Evolutionary conservation across 371 early-diverging fungal species (phyloP), one percentile per base, ranked within the genome.

Genomic region (Lichtheimia ramosa): DNA sequence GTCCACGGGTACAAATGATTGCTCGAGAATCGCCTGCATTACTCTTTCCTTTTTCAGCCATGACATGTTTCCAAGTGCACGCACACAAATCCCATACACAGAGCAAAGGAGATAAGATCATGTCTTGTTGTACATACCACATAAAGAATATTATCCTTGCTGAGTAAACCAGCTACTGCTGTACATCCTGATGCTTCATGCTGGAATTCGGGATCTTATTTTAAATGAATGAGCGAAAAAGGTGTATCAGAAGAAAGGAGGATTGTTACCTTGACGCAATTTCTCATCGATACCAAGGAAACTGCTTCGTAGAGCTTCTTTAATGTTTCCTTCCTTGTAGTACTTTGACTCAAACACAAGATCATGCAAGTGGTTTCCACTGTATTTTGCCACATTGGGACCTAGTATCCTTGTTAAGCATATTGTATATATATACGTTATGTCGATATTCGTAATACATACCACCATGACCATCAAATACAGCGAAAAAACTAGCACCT

Each of bases 401-500:
- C 95, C 89, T 88, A 66, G 43, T 21, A 50, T 34, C 34, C 34
- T 34, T 8, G 10, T 4, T 34, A 8, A 23, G 40, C 24, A 43
- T 3, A n/a, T 6, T 18, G 49, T 43, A 20, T 51, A 21, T 13
- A 34, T 13, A 5, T 27, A 48, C 2, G 10, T 34, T 5, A 34
- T 34, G 25, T 25, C 25, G 5, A 5, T 25, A 5, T 25, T 2
- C 6, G 10, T 34, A 48, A 54, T 24, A 57, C 66, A 70, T 86
- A 74, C 93, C 98, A 67, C 97, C 98, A 69, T 98, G 98, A 2
- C 98, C 98, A 74, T 98, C 98, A 71, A 88, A 96, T 3, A 96
- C 96, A n/a, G 89, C 95, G 82, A 95, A 98, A 81, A 96, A 96
- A 13, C 90, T 84, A 51, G 69, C 69, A 27, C 79, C 79, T 21